Base-by-base conservation (phyloP, 371 early-diverging fungal genomes). In the Rhizopus delemar region DNA sequence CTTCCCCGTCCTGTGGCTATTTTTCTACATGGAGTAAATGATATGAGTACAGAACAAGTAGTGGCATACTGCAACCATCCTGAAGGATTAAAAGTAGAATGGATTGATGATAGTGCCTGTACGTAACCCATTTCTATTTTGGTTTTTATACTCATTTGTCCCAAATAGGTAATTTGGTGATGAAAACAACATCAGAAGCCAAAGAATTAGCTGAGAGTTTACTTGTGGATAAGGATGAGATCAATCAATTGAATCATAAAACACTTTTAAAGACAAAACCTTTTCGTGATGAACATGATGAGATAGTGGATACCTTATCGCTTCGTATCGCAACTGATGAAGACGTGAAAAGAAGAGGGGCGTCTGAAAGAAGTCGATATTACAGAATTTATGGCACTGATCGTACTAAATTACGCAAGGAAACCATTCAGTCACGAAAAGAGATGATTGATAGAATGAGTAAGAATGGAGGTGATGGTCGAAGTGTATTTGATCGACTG, bases 31-130 rank as follows among this genome's bases (percentile, higher is more conserved):
- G 85, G 85, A 8, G 75, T 82, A 2, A 77, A 85, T 43, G 77
- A 80, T 2, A 77, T 85, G 80, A 76, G 77, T 15, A 85, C 85
- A 28, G 65, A 70, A 28, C 81, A 85, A 41, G 75, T 85, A n/a
- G 67, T 69, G 55, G 50, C 49, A 2, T 83, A 83, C 59, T 68
- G 63, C 3, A 60, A 72, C 31, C 64, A 73, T 4, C 8, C 51
- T 1, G 48, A 56, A 11, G 5, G 22, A 0, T 66, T 62, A n/a
- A 78, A 80, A 39, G 70, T 85, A 1, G 81, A 85, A 60, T 85
- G 85, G 85, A 80, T 85, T 50, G 75, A 85, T 48, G 85, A 85
- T 46, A 65, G 77, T 0, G 73, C 75, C 6, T 85, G 85, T 68
- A 22, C 2, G 22, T 22, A 80, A 80, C 12, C 9, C 9, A n/a